Conservation (phyloP, 2,329 filamentous ascomycete species). For the Apiospora hydei region DNA sequence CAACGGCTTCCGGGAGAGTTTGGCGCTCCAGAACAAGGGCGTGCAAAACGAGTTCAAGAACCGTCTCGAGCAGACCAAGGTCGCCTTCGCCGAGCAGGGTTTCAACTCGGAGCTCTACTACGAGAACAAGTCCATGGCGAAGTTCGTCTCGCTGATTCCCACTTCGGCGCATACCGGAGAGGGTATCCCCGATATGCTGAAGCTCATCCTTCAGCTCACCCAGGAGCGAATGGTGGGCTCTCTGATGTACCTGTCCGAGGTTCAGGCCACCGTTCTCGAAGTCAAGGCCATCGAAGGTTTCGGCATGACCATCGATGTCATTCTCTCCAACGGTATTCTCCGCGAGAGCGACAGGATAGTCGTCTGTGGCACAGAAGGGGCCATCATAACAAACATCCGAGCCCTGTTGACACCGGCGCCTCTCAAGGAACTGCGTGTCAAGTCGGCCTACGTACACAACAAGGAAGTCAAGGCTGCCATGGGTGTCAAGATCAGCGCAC, state of each 20-base stretch:
- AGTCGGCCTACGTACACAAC: slow-evolving; percentile 97
- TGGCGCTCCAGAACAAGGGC: slow-evolving; percentile 88
- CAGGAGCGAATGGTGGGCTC: slow-evolving; percentile 98
- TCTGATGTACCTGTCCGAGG: slow-evolving; percentile 97
- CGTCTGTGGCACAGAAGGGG: slow-evolving; percentile 94
- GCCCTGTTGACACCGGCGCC: slow-evolving; percentile 92
- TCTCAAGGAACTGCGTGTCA: slow-evolving; percentile 92
- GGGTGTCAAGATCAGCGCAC: slow-evolving; percentile 98
- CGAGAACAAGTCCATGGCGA: slow-evolving; percentile 97
- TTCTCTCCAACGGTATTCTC: slow-evolving; percentile 94
- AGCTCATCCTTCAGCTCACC: slow-evolving; percentile 88
- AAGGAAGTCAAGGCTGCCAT: slow-evolving; percentile 98
- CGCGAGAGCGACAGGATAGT: slow-evolving; percentile 94
- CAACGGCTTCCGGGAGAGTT: slow-evolving; percentile 95
- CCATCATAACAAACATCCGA: slow-evolving; percentile 93
- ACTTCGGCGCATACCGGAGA: slow-evolving; percentile 99
- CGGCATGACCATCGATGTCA: slow-evolving; percentile 97
- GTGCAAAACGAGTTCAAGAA: slow-evolving; percentile 95
- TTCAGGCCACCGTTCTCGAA: slow-evolving; percentile 96
- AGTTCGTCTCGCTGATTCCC: slow-evolving; percentile 92
- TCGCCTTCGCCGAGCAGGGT: slow-evolving; percentile 93
- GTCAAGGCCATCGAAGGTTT: slow-evolving; percentile 99
- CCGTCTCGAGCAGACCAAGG: slow-evolving; percentile 87
- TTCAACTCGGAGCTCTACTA: slow-evolving; percentile 98
- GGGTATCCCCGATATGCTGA: slow-evolving; percentile 98